phyloP scores from a whole-genome alignment of 1,284 basidiomycete species.

The Schizophyllum commune region DNA sequence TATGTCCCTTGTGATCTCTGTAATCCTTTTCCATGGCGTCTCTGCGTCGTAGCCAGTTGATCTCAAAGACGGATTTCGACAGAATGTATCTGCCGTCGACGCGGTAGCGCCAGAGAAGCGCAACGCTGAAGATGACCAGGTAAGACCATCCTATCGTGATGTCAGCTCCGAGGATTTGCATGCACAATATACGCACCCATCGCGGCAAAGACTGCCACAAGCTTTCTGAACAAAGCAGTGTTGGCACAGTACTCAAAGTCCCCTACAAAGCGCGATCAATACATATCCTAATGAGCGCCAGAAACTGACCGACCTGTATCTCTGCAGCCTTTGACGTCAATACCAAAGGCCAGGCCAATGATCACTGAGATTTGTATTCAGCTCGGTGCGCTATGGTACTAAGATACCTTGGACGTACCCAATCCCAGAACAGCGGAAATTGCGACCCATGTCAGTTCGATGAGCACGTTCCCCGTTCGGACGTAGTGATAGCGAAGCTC shows the following conservation, averaged over 20 bases:
- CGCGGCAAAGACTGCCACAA: neutral
- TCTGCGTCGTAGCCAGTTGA: neutral
- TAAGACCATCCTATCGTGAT: neutral
- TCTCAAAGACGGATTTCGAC: neutral
- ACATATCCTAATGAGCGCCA: no score
- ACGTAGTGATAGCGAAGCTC: neutral
- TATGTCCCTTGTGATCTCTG: neutral
- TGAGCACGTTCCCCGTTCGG: neutral
- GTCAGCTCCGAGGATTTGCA: neutral
- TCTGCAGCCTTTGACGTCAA: neutral
- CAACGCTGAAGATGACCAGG: neutral
- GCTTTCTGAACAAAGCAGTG: neutral
- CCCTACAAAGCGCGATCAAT: neutral
- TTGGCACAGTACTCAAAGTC: neutral
- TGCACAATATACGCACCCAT: neutral
- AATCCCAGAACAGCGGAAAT: neutral
- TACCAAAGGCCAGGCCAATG: neutral
- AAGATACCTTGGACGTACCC: neutral
- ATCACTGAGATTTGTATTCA: neutral
- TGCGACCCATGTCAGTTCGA: neutral
- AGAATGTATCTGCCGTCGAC: neutral
- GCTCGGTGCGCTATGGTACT: neutral
- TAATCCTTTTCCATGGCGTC: no score
- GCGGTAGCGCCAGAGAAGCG: neutral
- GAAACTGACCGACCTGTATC: neutral